These are phyloP conservation scores for Globisporangium spiculum DNA, from an alignment of 352 stramenopile genomes.

Conservation along the genomic window DNA sequence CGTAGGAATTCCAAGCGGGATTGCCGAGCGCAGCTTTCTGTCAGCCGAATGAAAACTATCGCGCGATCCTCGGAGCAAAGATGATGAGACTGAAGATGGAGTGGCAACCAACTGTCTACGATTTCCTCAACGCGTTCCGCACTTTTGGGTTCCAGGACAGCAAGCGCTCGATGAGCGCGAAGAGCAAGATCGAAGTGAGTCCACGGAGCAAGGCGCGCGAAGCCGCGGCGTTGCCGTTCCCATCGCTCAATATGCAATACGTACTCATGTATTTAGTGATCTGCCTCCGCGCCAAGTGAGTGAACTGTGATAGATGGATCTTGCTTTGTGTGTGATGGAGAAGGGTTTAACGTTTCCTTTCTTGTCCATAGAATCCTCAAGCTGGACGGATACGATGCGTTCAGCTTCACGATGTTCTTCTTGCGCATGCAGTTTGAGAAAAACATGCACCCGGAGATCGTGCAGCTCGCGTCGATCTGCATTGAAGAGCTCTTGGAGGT, in stretches of 20 bases:
- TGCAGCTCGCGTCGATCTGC: conserved; percentile 72
- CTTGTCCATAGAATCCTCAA: conserved; percentile 30
- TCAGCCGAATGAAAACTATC: conserved; percentile 53
- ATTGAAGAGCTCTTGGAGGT: conserved; percentile 79
- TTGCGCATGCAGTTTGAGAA: conserved; percentile 83
- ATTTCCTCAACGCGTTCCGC: conserved; percentile 77
- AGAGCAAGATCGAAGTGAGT: conserved; percentile 64
- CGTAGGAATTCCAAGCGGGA: conserved; percentile 40
- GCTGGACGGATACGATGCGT: conserved; percentile 72
- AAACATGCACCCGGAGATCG: conserved; percentile 68
- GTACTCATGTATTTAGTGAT: conserved; percentile 77
- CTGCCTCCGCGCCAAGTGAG: conserved; percentile 57
- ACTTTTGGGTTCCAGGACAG: conserved; percentile 80
- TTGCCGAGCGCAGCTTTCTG: conserved; percentile 50
- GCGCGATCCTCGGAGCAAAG: conserved; percentile 27
- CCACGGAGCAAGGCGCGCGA: conserved; percentile 22
- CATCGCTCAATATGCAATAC: conserved; percentile 79
- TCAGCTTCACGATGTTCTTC: conserved; percentile 87
- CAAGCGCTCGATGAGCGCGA: conserved; percentile 80
- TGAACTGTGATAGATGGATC: conserved; percentile 5
- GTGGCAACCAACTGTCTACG: conserved; percentile 67
- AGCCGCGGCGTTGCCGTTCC: conserved; percentile 41
- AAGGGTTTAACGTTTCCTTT: neutral
- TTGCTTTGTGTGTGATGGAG: conserved; percentile 6
- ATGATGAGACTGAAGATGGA: conserved; percentile 51